These are phyloP conservation scores for Trichoderma atroviride DNA, from an alignment of 2,329 filamentous ascomycete species.

Conservation along the genomic window DNA sequence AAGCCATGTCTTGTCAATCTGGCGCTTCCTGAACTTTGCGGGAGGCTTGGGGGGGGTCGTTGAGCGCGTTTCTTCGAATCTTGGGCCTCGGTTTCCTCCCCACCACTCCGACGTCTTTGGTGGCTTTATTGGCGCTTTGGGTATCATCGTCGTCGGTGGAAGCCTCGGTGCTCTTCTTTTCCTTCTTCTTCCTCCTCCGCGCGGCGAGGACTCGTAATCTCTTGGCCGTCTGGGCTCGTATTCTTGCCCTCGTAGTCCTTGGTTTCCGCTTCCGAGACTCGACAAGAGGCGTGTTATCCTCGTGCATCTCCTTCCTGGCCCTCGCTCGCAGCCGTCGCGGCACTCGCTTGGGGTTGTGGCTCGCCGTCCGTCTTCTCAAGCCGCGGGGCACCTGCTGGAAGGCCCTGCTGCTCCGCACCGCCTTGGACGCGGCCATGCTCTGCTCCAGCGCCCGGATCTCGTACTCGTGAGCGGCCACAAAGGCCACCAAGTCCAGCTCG, in stretches of 20 bases:
- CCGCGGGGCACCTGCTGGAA: conserved; percentile 90
- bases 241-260: conserved; percentile 56
- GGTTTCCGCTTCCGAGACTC: conserved; percentile 66
- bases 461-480: conserved; percentile 82
- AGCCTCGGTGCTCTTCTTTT: conserved; percentile 35
- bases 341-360: conserved; percentile 90
- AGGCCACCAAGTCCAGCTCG: conserved; percentile 81
- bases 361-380: conserved; percentile 84
- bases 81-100: conserved; percentile 57
- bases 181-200: conserved; percentile 52
- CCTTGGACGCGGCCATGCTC: conserved; percentile 76
- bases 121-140: conserved; percentile 16
- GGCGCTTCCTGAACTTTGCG: conserved; percentile 79
- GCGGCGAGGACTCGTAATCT: conserved; percentile 66
- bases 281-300: conserved; percentile 88
- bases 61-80: conserved; percentile 70
- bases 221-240: conserved; percentile 77
- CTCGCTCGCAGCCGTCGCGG: conserved; percentile 73
- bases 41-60: conserved; percentile 58
- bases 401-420: conserved; percentile 65
- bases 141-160: conserved; percentile 13
- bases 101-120: conserved; percentile 28
- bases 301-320: conserved; percentile 74
- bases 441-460: conserved; percentile 85
- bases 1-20: conserved; percentile 87